Percentiles rank a stretch among this genome's conserved stretches.
Conservation (phyloP, 2,329 filamentous ascomycete genomes). For the Ophiostoma piceae region DNA sequence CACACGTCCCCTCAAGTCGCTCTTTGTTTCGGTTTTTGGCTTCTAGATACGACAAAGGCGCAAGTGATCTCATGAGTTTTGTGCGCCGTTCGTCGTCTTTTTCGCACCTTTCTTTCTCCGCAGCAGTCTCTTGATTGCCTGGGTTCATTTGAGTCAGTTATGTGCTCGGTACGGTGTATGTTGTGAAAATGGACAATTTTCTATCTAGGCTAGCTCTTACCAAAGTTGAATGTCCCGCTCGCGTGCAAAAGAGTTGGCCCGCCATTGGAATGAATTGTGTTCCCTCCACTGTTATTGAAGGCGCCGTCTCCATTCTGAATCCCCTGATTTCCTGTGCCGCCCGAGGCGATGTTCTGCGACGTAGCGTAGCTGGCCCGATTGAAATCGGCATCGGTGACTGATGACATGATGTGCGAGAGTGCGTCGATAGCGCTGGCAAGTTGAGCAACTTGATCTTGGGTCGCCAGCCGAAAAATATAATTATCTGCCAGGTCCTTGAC, state of each 20-base stretch:
- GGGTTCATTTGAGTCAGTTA: neutral
- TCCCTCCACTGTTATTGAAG: neutral
- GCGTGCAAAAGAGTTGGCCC: neutral
- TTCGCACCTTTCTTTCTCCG: neutral
- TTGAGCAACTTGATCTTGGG: neutral
- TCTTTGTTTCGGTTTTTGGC: neutral
- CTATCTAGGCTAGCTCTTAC: neutral
- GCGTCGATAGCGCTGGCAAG: neutral
- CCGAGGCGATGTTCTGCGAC: neutral
- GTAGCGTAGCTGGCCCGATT: neutral
- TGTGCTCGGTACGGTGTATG: no score
- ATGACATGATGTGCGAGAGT: neutral
- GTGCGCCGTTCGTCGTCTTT: neutral
- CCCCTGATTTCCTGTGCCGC: neutral
- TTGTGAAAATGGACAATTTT: neutral
- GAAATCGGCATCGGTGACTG: neutral
- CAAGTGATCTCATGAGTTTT: neutral
- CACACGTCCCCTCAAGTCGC: neutral
- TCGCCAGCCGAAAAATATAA: neutral
- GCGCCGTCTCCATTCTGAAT: neutral
- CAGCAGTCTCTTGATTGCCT: neutral
- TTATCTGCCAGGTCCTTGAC: neutral
- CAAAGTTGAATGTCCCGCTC: neutral
- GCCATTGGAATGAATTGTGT: neutral
- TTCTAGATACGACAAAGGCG: neutral